A percentile compares a stretch with the other conserved stretches of the same genome.
phyloP scores from a whole-genome alignment of 1,139 yeast species.

The Candida mesenterica region DNA sequence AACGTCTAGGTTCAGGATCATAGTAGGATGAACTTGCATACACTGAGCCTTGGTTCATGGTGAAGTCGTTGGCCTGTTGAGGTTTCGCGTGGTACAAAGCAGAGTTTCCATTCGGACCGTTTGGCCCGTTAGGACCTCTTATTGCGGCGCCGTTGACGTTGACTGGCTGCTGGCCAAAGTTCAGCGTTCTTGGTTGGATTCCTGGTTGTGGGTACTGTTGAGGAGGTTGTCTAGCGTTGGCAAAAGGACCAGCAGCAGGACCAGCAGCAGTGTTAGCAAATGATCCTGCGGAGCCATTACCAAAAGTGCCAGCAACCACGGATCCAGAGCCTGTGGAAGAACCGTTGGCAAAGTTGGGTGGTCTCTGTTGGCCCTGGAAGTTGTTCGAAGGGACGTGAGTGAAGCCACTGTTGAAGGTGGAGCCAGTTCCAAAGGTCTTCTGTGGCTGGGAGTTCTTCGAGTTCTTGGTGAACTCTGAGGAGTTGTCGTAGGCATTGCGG shows the following conservation, averaged over 20 bases:
- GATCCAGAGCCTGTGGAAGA: background rate
- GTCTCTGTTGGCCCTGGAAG: background rate
- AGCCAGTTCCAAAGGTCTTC: background rate
- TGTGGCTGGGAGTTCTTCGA: too few relatives aligned
- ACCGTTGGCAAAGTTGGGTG: conserved; percentile 2
- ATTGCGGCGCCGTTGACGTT: background rate
- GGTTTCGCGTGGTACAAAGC: conserved; percentile 35
- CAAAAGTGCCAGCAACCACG: background rate
- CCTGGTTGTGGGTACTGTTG: conserved; percentile 5
- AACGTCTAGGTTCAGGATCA: conserved; percentile 9
- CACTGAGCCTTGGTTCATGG: conserved; percentile 16
- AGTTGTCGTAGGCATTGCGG: conserved; percentile 4
- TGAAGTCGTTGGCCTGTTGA: conserved; percentile 36
- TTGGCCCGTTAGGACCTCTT: too few relatives aligned
- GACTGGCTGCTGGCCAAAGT: conserved; percentile 10
- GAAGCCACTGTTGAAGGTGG: background rate
- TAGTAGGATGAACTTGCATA: conserved; percentile 12
- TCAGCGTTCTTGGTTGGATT: conserved; percentile 8
- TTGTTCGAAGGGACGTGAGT: background rate
- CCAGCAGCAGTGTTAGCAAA: background rate
- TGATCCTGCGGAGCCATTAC: background rate
- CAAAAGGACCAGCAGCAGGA: background rate
- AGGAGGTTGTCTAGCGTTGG: background rate
- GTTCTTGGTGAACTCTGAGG: background rate
- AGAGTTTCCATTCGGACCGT: too few relatives aligned